Percentiles rank a stretch among this genome's conserved stretches.
phyloP scores from a whole-genome alignment of 1,284 basidiomycete species.

The Puccinia coronata region DNA sequence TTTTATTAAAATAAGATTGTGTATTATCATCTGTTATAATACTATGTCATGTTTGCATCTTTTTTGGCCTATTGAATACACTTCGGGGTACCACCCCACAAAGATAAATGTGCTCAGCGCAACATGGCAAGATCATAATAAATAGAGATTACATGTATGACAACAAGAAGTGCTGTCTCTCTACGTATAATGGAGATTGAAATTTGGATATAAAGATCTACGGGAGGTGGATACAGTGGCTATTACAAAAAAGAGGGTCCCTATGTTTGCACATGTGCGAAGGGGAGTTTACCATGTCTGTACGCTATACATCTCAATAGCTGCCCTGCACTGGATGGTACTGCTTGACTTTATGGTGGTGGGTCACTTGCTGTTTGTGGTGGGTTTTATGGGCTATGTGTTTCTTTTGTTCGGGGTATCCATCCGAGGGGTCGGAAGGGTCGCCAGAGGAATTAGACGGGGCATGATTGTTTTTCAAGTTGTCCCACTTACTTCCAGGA shows the following conservation, averaged over 20 bases:
- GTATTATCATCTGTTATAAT: too few species aligned
- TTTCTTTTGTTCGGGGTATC: background rate
- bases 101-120: background rate
- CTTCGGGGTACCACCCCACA: too few species aligned
- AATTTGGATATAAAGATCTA: background rate
- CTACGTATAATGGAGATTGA: background rate
- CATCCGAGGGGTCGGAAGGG: background rate
- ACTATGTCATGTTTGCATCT: too few species aligned
- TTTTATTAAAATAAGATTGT: too few species aligned
- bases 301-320: constrained; percentile 5
- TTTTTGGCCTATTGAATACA: too few species aligned
- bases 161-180: background rate
- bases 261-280: background rate
- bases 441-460: background rate
- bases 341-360: background rate
- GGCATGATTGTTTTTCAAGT: constrained; percentile 17
- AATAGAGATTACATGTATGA: background rate
- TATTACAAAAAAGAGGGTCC: background rate
- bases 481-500: constrained; percentile 49
- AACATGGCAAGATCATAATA: background rate
- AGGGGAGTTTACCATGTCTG: background rate
- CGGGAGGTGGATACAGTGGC: background rate
- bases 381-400: background rate
- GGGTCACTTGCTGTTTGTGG: background rate
- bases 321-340: constrained; percentile 36